A percentile compares a stretch with the other conserved stretches of the same genome.
These are phyloP conservation scores for Picochlorum sp. DNA, from an alignment of 139 green algal genomes.

Conservation along the genomic window DNA sequence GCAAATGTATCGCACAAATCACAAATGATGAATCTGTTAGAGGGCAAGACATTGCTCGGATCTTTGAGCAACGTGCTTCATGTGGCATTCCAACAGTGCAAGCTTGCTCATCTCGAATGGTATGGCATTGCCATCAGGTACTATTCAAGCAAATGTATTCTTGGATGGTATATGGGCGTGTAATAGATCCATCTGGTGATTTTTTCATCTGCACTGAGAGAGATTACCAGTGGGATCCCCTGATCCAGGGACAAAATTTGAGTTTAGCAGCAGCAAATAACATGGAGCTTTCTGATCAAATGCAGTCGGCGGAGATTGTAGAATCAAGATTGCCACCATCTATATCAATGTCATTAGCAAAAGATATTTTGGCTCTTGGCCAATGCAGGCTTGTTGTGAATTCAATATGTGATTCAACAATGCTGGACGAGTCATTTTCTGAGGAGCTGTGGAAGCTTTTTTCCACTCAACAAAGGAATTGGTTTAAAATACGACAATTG, in stretches of 20 bases:
- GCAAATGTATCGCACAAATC: conserved; percentile 43
- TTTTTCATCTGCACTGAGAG: conserved; percentile 65
- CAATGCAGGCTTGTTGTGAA: too few relatives aligned
- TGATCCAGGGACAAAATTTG: too few relatives aligned
- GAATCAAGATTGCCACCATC: too few relatives aligned
- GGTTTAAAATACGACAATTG: not conserved
- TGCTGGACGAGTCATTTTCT: too few relatives aligned
- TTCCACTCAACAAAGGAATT: not conserved
- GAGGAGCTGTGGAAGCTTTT: not conserved
- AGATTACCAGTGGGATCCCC: too few relatives aligned
- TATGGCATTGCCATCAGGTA: conserved; percentile 82
- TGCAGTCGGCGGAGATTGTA: too few relatives aligned
- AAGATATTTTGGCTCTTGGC: too few relatives aligned
- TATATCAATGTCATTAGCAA: too few relatives aligned
- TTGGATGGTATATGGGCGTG: conserved; percentile 77
- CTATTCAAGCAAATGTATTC: conserved; percentile 70
- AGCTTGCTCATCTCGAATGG: conserved; percentile 47
- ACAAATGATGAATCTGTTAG: conserved; percentile 9
- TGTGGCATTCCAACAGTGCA: conserved; percentile 64
- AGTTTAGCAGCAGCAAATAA: too few relatives aligned
- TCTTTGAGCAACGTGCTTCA: conserved; percentile 29
- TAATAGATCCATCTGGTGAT: conserved; percentile 55
- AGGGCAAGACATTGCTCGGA: conserved; percentile 39
- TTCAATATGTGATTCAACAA: too few relatives aligned
- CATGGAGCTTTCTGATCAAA: too few relatives aligned